Base-by-base conservation (phyloP, 2,329 filamentous ascomycete genomes). In the Bipolaris zeicola region DNA sequence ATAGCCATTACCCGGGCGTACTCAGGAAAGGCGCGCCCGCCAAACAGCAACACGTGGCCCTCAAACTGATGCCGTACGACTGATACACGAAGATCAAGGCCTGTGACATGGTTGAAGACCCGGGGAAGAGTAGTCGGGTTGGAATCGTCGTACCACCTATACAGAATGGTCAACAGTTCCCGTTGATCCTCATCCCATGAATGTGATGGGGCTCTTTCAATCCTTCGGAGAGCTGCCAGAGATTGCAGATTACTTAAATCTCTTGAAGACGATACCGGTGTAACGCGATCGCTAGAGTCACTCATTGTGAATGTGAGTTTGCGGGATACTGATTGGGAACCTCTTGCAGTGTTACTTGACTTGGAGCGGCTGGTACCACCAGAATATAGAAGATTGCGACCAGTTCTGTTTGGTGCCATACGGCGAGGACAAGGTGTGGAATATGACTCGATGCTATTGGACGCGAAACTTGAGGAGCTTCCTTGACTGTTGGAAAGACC, bases 31-130 rank as follows among this genome's bases (percentile, higher is more conserved):
- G 55, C 63, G 5, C 50, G 18, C 0, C 41, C 46, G 0, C 64
- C 66, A 16, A 52, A 57, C 0, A 56, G 24, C 0, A 52, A 8
- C 0, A 67, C 8, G 7, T 68, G 47, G 4, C 20, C 33, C 2
- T 62, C 45, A 6, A 61, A 65, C 2, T 67, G 57, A 2, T 22
- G 18, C 0, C 41, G 22, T 0, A 66, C 16, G 11, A 18, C 8
- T 6, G 36, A 33, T 0, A 13, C 34, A 1, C 20, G 6, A n/a
- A 57, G 16, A 1, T 57, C 7, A 0, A 61, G 49, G 1, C 44
- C 44, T 0, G 55, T 58, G 3, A 57, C 34, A 0, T 41, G n/a
- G 11, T 67, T 67, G 51, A 65, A 67, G 0, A 59, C 22, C 0
- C 37, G n/a, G 0, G 58, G 45, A 3, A 52, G 61, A 1, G n/a